These are phyloP conservation scores for Phascolomyces articulosus DNA, from an alignment of 371 early-diverging fungal species.

Conservation along the genomic window DNA sequence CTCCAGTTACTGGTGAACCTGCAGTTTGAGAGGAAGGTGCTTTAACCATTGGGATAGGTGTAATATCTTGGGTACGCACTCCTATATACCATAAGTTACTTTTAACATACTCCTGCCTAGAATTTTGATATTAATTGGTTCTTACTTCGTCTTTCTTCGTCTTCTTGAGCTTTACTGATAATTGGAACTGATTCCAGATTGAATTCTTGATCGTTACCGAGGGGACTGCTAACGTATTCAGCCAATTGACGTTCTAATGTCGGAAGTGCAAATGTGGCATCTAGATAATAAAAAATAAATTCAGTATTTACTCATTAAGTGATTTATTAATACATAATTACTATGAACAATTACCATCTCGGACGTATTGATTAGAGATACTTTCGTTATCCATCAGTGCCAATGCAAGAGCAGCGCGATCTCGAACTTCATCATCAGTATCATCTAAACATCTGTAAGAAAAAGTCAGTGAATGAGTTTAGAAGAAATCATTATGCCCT, in stretches of 20 bases:
- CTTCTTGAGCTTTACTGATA: slow-evolving; percentile 82
- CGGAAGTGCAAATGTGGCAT: slow-evolving; percentile 85
- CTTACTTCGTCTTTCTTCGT: slow-evolving; percentile 59
- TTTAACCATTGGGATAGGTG: slow-evolving; percentile 34
- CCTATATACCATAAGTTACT: slow-evolving; percentile 1
- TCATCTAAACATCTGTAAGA: slow-evolving; percentile 89
- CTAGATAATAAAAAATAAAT: slow-evolving; percentile 29
- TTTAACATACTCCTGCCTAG: neutral
- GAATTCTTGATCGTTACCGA: slow-evolving; percentile 69
- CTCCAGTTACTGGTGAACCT: slow-evolving; percentile 16
- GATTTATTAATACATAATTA: too few species aligned
- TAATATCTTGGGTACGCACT: slow-evolving; percentile 33
- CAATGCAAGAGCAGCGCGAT: slow-evolving; percentile 92
- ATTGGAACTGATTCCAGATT: slow-evolving; percentile 82
- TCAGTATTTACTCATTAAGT: too few species aligned
- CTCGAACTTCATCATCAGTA: slow-evolving; percentile 97
- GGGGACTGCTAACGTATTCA: slow-evolving; percentile 75
- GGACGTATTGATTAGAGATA: slow-evolving; percentile 61
- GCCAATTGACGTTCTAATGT: slow-evolving; percentile 87
- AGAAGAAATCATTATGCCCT: too few species aligned
- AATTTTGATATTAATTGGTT: neutral
- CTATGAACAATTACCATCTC: slow-evolving; percentile 53
- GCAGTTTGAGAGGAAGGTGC: slow-evolving; percentile 21
- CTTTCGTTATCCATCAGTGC: slow-evolving; percentile 72
- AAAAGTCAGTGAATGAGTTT: too few species aligned